Evolutionary conservation across 106 monocot species (phyloP), one percentile per base, ranked within the genome.

Genomic region (Chionographis japonica): DNA sequence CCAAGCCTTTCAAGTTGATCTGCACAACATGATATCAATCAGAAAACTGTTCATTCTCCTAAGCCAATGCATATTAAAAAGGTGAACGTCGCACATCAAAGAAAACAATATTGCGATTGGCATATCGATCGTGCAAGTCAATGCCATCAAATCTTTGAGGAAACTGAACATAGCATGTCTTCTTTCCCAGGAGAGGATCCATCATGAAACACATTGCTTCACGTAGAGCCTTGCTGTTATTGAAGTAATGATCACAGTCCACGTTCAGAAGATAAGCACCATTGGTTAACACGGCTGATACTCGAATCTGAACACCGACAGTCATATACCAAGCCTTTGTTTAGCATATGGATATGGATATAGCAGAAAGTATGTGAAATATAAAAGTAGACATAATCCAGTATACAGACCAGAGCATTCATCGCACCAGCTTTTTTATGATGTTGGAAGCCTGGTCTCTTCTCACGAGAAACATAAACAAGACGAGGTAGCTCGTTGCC

Each of bases 381-480:
- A 8, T 3, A 59, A 56, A 56, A 4, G 3, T n/a, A n/a, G 10
- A 19, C 27, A 3, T 8, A 60, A 59, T n/a, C 1, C 41, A 12
- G 15, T 8, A 50, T 65, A 14, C 27, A 54, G 61, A 76, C 75
- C 75, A 76, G 40, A 54, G 75, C 62, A 69, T 76, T 76, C 75
- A 76, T 76, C 36, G 75, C 75, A 54, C 75, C 75, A 52, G 75
- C 75, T 17, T 76, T 76, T 46, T 76, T 76, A 40, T 76, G 75
- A 50, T 76, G 75, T 20, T 76, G 68, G 62, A 76, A 76, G 39
- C 75, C 75, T 41, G 75, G 75, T 53, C 75, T 69, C 40, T 76
- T 76, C 60, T 76, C 75, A 19, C 75, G 60, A 12, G 75, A 76
- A 14, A 76, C 75, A 54, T 76, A 76, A 62, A 76, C 75, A 51